A percentile compares a stretch with the other conserved stretches of the same genome.
Evolutionary conservation across 2,329 filamentous ascomycete species (phyloP).

Genomic region (Capronia epimyces): DNA sequence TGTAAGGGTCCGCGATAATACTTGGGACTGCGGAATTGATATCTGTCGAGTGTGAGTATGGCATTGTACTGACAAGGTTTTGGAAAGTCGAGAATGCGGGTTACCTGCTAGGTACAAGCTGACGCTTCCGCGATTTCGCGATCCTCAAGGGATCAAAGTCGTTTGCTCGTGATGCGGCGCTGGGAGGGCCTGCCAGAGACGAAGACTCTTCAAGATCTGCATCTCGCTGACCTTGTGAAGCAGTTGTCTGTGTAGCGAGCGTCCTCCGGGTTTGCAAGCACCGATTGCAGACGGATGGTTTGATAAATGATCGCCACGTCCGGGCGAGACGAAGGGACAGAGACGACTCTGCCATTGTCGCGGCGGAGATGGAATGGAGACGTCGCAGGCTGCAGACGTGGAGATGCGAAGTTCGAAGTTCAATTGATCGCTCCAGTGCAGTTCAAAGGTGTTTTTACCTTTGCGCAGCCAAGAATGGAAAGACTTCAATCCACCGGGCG

Average conservation of each 20-base stretch:
- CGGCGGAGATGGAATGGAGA: neutral
- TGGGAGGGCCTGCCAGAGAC: constrained; percentile 12
- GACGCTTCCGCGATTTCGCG: constrained; percentile 36
- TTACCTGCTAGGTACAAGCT: constrained; percentile 40
- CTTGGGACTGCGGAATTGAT: constrained; percentile 89
- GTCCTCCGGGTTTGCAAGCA: constrained; percentile 40
- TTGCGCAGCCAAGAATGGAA: neutral
- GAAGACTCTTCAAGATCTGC: constrained; percentile 22
- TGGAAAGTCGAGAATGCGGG: constrained; percentile 2
- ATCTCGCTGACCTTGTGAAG: constrained; percentile 3
- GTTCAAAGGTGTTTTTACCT: neutral
- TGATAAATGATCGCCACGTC: constrained; percentile 14
- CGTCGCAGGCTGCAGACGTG: neutral
- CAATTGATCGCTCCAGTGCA: neutral
- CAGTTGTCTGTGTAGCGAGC: constrained; percentile 39
- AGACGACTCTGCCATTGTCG: constrained; percentile 11
- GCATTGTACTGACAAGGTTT: neutral
- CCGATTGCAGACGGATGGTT: constrained; percentile 17
- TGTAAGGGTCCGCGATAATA: constrained; percentile 92
- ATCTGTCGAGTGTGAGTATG: constrained; percentile 52
- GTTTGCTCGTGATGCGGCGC: constrained; percentile 1
- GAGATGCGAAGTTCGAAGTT: neutral
- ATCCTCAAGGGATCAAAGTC: constrained; percentile 47
- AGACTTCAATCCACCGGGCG: no score
- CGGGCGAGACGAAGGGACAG: constrained; percentile 12